Percentiles rank a stretch among this genome's conserved stretches.
Evolutionary conservation across 176 grass and related monocot species (phyloP).

Genomic region (Oryza coarctata): DNA sequence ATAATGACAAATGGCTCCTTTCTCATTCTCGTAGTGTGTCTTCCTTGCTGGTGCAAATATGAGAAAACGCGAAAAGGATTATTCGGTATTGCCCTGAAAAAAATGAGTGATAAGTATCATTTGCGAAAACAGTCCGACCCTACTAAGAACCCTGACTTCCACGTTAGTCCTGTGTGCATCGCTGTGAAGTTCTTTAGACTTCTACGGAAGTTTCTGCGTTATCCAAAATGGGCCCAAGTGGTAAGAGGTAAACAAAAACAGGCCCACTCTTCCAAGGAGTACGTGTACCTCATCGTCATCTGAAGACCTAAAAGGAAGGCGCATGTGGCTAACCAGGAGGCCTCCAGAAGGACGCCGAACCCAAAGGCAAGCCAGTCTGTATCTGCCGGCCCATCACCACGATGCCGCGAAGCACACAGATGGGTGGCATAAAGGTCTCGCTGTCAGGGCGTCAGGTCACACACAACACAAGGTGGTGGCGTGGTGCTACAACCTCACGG

Average conservation of each 20-base stretch:
- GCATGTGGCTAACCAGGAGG: neutral
- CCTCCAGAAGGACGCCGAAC: neutral
- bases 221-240: neutral
- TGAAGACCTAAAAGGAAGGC: neutral
- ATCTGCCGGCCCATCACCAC: neutral
- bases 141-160: neutral
- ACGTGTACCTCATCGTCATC: neutral
- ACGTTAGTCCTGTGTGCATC: neutral
- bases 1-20: no score
- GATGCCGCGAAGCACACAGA: neutral
- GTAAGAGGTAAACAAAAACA: neutral
- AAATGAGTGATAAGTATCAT: no score
- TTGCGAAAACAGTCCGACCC: neutral
- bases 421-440: neutral
- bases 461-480: neutral
- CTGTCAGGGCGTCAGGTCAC: neutral
- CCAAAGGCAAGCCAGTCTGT: neutral
- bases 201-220: neutral
- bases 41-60: no score
- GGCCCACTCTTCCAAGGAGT: neutral
- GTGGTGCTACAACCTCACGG: neutral
- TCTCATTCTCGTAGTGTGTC: no score
- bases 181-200: neutral
- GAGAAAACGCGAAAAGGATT: no score
- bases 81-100: no score